A percentile compares a stretch with the other conserved stretches of the same genome.
phyloP scores from a whole-genome alignment of 225 moss, liverwort and hornwort genomes.

The Ulota crispa region DNA sequence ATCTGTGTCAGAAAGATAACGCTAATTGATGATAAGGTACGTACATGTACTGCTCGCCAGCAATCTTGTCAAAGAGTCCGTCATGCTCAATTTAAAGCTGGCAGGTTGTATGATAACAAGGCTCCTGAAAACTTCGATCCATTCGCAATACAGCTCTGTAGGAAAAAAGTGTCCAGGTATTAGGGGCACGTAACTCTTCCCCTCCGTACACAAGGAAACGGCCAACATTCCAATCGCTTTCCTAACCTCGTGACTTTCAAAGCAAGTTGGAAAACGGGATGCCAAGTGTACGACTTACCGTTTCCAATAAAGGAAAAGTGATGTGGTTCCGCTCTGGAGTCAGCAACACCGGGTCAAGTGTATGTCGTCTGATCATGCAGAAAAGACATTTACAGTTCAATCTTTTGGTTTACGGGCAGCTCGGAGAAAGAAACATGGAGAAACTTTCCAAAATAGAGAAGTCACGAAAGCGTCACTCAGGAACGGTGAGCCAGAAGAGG shows the following conservation, averaged over 20 bases:
- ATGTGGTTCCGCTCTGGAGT: constrained; percentile 59
- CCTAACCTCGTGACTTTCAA: neutral
- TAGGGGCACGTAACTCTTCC: neutral
- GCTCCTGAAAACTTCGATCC: constrained; percentile 46
- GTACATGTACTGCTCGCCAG: constrained; percentile 20
- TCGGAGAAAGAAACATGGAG: neutral
- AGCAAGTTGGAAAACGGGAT: neutral
- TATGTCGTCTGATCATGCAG: constrained; percentile 43
- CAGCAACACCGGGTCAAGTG: constrained; percentile 51
- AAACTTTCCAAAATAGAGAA: neutral
- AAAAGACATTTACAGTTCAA: constrained; percentile 8
- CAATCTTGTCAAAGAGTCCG: constrained; percentile 10
- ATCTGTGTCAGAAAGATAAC: constrained; percentile 19
- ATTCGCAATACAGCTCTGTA: constrained; percentile 27
- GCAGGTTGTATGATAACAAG: constrained; percentile 34
- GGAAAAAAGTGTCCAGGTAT: constrained; percentile 10
- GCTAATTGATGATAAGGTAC: neutral
- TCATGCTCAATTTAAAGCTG: constrained; percentile 32
- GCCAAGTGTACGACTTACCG: constrained; percentile 18
- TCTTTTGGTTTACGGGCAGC: neutral
- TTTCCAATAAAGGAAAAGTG: constrained; percentile 37
- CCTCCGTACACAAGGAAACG: neutral
- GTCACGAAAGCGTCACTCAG: neutral
- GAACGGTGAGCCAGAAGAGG: neutral
- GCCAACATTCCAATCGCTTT: neutral